A percentile compares a stretch with the other conserved stretches of the same genome.
phyloP scores from a whole-genome alignment of 441 rosid genomes.

The Populus tomentosa region DNA sequence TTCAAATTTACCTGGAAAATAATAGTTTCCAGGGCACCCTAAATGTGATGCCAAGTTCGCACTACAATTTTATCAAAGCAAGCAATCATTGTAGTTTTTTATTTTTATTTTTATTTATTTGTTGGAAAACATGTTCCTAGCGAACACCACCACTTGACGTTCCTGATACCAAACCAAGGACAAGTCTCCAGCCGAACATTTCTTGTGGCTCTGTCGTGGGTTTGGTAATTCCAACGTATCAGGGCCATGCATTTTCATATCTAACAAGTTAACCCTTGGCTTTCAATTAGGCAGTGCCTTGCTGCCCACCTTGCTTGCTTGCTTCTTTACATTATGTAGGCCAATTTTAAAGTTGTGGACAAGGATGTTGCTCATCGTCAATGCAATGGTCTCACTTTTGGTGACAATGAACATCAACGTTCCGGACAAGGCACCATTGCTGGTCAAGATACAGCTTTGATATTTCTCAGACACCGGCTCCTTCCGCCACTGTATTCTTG shows the following conservation, averaged over 20 bases:
- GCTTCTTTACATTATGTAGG: neutral
- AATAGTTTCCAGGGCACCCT: too few relatives aligned
- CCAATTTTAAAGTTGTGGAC: neutral
- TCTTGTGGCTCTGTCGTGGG: neutral
- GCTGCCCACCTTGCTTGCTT: neutral
- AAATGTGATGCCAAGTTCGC: too few relatives aligned
- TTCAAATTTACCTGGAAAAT: too few relatives aligned
- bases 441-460: neutral
- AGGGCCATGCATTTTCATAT: neutral
- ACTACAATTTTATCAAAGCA: too few relatives aligned
- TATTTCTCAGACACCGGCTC: neutral
- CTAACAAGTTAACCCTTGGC: neutral
- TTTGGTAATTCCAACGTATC: neutral
- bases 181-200: neutral
- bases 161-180: neutral
- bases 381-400: constrained; percentile 16
- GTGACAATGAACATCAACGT: constrained; percentile 12
- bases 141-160: neutral
- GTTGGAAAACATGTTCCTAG: neutral
- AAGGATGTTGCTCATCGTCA: neutral
- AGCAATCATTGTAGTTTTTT: too few relatives aligned
- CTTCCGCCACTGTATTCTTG: neutral
- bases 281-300: neutral
- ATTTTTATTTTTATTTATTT: neutral
- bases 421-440: neutral